Percentiles rank a stretch among this genome's conserved stretches.
These are phyloP conservation scores for Stagonosporopsis cucurbitacearum DNA, from an alignment of 2,329 filamentous ascomycete genomes.

Conservation along the genomic window DNA sequence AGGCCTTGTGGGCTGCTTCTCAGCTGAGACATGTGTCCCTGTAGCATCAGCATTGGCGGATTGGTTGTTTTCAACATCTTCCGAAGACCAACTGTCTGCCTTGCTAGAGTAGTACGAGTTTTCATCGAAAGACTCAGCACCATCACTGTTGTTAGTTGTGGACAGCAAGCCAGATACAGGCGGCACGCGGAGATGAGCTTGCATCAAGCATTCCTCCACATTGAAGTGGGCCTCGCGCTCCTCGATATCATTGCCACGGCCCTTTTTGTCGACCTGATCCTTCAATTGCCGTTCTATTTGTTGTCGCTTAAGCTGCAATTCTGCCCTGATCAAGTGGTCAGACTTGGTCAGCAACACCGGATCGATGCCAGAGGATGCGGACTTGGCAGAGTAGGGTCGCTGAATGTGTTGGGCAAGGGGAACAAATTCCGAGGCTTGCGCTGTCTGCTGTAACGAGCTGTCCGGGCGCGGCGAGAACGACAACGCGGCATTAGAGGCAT, in stretches of 20 bases:
- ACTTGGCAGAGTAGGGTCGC: slow-evolving; percentile 48
- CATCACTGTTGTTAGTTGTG: slow-evolving; percentile 66
- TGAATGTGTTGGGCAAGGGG: slow-evolving; percentile 32
- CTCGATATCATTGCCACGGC: slow-evolving; percentile 58
- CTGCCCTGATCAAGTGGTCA: slow-evolving; percentile 80
- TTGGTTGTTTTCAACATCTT: slow-evolving; percentile 47
- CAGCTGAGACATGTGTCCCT: slow-evolving; percentile 38
- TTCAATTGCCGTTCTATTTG: slow-evolving; percentile 78
- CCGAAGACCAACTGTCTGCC: slow-evolving; percentile 75
- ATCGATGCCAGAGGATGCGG: slow-evolving; percentile 72
- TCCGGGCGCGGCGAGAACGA: slow-evolving; percentile 40
- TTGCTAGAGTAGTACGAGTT: slow-evolving; percentile 96
- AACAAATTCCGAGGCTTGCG: slow-evolving; percentile 33
- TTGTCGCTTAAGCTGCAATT: slow-evolving; percentile 79
- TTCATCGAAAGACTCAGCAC: slow-evolving; percentile 86
- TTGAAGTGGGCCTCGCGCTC: slow-evolving; percentile 55
- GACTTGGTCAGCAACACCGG: slow-evolving; percentile 87
- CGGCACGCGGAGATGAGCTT: slow-evolving; percentile 76
- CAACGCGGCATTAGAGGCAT: slow-evolving; percentile 32
- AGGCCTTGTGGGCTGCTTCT: slow-evolving; percentile 30
- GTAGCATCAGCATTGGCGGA: slow-evolving; percentile 39
- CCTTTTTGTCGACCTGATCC: slow-evolving; percentile 73
- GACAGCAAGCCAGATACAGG: slow-evolving; percentile 65
- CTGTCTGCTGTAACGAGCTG: slow-evolving; percentile 32
- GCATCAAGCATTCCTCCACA: slow-evolving; percentile 50